Conservation (phyloP, 2,329 filamentous ascomycete genomes). For the Hyphodiscus sp. region DNA sequence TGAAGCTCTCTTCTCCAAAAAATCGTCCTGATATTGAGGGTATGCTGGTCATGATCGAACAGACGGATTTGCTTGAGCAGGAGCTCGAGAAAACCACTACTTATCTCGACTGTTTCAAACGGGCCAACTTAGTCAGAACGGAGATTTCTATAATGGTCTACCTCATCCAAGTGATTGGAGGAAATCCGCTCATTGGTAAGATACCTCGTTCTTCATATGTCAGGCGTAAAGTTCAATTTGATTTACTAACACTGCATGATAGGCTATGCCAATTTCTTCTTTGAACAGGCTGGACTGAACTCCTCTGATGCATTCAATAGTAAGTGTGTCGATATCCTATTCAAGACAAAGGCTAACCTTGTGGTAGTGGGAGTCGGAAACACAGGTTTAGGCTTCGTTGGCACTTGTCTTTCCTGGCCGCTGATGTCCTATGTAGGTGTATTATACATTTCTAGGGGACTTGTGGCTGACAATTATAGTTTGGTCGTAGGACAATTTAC, state of each 20-base stretch:
- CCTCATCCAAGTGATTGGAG: constrained; percentile 32
- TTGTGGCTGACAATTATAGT: constrained; percentile 39
- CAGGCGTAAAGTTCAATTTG: no score
- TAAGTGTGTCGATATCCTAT: constrained; percentile 42
- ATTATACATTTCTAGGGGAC: constrained; percentile 32
- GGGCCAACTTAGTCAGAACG: constrained; percentile 43
- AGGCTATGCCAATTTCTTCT: constrained; percentile 40
- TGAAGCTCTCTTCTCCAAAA: constrained; percentile 37
- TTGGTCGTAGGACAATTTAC: constrained; percentile 57
- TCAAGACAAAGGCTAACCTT: constrained; percentile 32
- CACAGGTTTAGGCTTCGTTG: constrained; percentile 12
- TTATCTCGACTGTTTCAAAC: constrained; percentile 47
- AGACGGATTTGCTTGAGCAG: constrained; percentile 48
- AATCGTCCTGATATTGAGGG: constrained; percentile 33
- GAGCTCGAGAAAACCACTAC: constrained; percentile 35
- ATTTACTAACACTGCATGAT: not conserved
- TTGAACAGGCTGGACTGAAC: constrained; percentile 42
- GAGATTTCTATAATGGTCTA: constrained; percentile 45
- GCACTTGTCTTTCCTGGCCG: constrained; percentile 44
- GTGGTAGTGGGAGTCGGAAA: constrained; percentile 39
- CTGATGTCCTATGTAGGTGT: constrained; percentile 42
- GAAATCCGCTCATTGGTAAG: constrained; percentile 34
- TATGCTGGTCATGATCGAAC: constrained; percentile 45
- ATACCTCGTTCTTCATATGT: not conserved
- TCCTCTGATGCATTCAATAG: constrained; percentile 51